These are phyloP conservation scores for Eimeria acervulina DNA, from an alignment of 169 alveolate species.

Conservation along the genomic window DNA sequence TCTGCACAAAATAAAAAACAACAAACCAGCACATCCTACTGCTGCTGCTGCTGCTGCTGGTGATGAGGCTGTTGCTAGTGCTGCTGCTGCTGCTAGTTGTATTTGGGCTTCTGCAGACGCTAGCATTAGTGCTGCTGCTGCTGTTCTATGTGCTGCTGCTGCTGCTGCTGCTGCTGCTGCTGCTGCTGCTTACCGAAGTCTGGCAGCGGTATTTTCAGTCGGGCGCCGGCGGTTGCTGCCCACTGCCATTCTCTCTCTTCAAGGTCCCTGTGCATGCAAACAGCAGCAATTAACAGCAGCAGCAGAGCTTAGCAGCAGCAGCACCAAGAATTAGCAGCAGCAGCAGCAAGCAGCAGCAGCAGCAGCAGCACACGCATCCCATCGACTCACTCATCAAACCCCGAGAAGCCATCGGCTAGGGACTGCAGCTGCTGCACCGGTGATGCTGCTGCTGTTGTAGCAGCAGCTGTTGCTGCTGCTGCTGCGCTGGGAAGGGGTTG, in stretches of 20 bases:
- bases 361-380: not conserved
- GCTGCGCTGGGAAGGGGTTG: not conserved
- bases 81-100: not conserved
- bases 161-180: not conserved
- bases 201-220: constrained; percentile 32
- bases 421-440: not conserved
- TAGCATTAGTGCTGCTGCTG: not conserved
- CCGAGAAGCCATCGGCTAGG: not conserved
- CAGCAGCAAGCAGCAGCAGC: not conserved
- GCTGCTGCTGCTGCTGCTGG: not conserved
- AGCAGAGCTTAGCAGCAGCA: not conserved
- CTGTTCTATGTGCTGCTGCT: not conserved
- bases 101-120: not conserved
- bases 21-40: not conserved
- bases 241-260: constrained; percentile 50
- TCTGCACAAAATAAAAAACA: not conserved
- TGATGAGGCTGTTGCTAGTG: not conserved
- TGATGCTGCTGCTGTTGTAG: not conserved
- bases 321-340: not conserved
- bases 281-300: constrained; percentile 29
- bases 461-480: not conserved
- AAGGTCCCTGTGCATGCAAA: constrained; percentile 35
- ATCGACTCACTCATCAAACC: constrained; percentile 8
- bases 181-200: constrained; percentile 29
- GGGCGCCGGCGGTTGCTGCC: not conserved